Percentiles rank a stretch among this genome's conserved stretches.
Conservation (phyloP, 345 rosid genomes). For the Alliaria petiolata region DNA sequence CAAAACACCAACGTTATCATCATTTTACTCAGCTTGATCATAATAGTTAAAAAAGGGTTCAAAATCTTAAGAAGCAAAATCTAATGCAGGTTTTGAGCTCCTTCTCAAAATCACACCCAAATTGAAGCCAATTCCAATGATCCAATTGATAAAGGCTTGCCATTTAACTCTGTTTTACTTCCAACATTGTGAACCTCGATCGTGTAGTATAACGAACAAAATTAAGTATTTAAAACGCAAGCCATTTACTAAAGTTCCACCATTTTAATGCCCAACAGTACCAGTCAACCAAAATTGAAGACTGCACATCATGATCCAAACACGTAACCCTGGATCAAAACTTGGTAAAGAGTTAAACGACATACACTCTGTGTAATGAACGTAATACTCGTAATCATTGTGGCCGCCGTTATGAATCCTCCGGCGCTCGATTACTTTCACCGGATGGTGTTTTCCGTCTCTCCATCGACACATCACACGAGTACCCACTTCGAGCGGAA, state of each 20-base stretch:
- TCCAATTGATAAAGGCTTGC: neutral
- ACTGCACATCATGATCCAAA: neutral
- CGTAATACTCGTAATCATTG: slow-evolving; percentile 92
- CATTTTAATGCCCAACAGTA: neutral
- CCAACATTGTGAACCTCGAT: neutral
- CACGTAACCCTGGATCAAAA: slow-evolving; percentile 25
- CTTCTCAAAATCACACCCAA: neutral
- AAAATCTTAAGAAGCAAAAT: neutral
- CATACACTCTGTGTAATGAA: slow-evolving; percentile 98
- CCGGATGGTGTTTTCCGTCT: slow-evolving; percentile 90
- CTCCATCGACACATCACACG: slow-evolving; percentile 98
- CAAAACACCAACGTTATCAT: neutral
- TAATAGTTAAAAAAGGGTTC: neutral
- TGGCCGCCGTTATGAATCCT: slow-evolving; percentile 44
- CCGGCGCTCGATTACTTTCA: slow-evolving; percentile 95
- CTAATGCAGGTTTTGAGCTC: neutral
- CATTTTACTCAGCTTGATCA: neutral
- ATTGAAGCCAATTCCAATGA: neutral
- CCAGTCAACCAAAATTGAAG: neutral
- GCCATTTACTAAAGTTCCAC: neutral
- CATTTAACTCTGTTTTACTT: neutral
- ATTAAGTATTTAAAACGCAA: neutral
- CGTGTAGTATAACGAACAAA: neutral
- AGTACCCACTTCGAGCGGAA: slow-evolving; percentile 94
- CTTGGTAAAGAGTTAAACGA: neutral